Evolutionary conservation across 2,329 filamentous ascomycete species (phyloP), one percentile per base, ranked within the genome.

Genomic region (Aspergillus candidus): DNA sequence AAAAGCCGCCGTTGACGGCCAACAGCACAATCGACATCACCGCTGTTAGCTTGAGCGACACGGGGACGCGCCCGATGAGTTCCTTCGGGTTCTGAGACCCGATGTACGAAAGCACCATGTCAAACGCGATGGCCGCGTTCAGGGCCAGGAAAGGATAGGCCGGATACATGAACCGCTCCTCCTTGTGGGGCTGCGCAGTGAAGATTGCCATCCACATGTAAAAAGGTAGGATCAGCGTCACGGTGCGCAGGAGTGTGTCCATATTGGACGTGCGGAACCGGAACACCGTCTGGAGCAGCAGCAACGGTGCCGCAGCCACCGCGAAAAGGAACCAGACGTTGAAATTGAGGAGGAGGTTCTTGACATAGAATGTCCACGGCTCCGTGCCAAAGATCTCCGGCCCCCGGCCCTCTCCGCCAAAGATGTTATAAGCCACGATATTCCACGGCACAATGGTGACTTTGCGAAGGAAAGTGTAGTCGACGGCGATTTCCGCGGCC

Each of bases 91-190:
- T 77, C 1, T 78, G 77, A 15, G 81, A 83, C 13, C 90, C 88
- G 38, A 95, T 69, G 32, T 84, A 83, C 11, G 82, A 75, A 12
- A 97, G 75, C 2, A 94, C 60, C 46, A 94, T 84, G 63, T 97
- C 89, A 31, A 94, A 72, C 4, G 87, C 79, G 41, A 96, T 78
- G 7, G 91, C 86, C 3, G 90, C 90, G 58, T 95, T 96, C 31
- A 98, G 74, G 0, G 86, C 85, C 32, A 98, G 74, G 51, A 91
- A 88, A 1, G 93, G 93, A 59, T 98, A 98, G 2, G 82, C 86
- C 0, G 93, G 93, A 59, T 95, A 98, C 90, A 98, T 97, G 72
- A 98, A 98, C 6, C 93, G 78, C 68, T 98, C 93, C 65, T 98
- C 93, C 61, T 98, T 98, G 70, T 98, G 93, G 12, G 93, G 88